Percentiles rank a stretch among this genome's conserved stretches.
phyloP scores from a whole-genome alignment of 2,329 filamentous ascomycete genomes.

The Rutstroemia sp. region DNA sequence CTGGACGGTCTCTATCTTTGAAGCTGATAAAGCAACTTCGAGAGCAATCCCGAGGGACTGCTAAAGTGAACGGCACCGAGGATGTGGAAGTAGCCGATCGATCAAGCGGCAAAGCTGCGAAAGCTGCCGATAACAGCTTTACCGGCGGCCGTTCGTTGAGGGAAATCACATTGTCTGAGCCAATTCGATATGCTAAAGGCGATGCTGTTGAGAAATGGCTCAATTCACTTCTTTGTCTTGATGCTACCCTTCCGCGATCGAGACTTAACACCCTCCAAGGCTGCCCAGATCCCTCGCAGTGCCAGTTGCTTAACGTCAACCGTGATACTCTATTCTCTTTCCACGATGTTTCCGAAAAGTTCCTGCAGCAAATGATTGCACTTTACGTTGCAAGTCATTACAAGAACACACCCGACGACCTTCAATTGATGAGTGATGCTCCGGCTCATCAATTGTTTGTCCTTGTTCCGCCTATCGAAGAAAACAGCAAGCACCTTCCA shows the following conservation, averaged over 20 bases:
- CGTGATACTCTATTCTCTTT: constrained; percentile 97
- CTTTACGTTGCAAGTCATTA: constrained; percentile 96
- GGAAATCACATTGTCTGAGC: constrained; percentile 88
- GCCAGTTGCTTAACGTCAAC: constrained; percentile 89
- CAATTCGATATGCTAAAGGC: constrained; percentile 87
- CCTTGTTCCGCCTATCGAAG: constrained; percentile 76
- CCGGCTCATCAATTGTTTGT: constrained; percentile 96
- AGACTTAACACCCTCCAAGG: constrained; percentile 38
- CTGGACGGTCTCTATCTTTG: constrained; percentile 84
- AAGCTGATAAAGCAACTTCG: constrained; percentile 96
- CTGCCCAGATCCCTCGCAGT: constrained; percentile 84
- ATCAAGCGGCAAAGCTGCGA: constrained; percentile 63
- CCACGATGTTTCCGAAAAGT: constrained; percentile 93
- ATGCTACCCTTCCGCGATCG: constrained; percentile 78
- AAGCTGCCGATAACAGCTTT: constrained; percentile 51
- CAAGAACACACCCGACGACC: constrained; percentile 95
- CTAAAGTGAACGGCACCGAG: constrained; percentile 42
- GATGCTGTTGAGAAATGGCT: constrained; percentile 95
- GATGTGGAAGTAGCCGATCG: constrained; percentile 68
- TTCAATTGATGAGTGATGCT: constrained; percentile 98
- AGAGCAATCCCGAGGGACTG: constrained; percentile 72
- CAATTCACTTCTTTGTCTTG: constrained; percentile 86
- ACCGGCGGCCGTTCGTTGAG: constrained; percentile 70
- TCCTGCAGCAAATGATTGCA: constrained; percentile 96
- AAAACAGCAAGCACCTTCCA: constrained; percentile 70